A percentile compares a stretch with the other conserved stretches of the same genome.
Conservation (phyloP, 2,329 filamentous ascomycete species). For the Daldinia sp. region DNA sequence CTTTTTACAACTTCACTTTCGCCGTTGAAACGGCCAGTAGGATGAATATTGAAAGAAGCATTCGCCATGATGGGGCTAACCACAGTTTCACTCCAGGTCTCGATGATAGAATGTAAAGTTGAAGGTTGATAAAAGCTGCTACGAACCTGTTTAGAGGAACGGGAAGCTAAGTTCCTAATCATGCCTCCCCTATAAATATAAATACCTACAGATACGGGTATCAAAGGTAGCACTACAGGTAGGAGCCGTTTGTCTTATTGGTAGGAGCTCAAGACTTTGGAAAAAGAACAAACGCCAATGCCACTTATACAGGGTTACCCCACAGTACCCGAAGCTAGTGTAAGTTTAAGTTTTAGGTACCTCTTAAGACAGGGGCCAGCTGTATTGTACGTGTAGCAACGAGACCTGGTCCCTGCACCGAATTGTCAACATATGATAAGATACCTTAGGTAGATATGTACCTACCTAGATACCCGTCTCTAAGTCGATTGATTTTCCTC, state of each 20-base stretch:
- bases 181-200: neutral
- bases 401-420: slow-evolving; percentile 1
- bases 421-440: slow-evolving; percentile 14
- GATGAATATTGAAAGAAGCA: slow-evolving; percentile 74
- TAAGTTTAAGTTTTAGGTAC: neutral
- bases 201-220: neutral
- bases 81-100: neutral
- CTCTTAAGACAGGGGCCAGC: slow-evolving; percentile 10
- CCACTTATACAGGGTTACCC: slow-evolving; percentile 29
- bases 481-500: slow-evolving; percentile 3
- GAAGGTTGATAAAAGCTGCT: neutral
- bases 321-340: slow-evolving; percentile 16
- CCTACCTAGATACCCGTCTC: no score
- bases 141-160: neutral
- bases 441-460: neutral
- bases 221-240: no score
- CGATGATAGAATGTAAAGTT: neutral
- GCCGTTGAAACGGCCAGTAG: slow-evolving; percentile 76
- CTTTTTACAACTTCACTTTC: slow-evolving; percentile 77
- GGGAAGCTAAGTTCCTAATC: neutral
- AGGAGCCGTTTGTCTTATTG: neutral
- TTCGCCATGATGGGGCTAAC: slow-evolving; percentile 35
- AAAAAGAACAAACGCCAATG: slow-evolving; percentile 16
- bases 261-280: slow-evolving; percentile 14
- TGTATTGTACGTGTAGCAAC: neutral